Conservation (phyloP, 192 early-diverging fungal species). For the Umbelopsis isabellina region DNA sequence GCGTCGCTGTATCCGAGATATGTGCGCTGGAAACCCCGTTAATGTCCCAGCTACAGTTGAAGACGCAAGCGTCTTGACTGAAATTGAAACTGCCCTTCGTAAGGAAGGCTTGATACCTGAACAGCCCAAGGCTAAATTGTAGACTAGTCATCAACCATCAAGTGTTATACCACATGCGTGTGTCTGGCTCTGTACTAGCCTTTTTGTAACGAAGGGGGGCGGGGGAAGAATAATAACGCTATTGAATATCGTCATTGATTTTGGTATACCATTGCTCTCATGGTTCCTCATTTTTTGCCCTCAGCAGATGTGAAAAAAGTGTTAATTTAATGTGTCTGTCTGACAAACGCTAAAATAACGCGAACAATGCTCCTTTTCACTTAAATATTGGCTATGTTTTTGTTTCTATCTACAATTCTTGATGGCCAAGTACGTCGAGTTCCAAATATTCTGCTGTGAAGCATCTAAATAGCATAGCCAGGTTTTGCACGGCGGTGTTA, state of each 20-base stretch:
- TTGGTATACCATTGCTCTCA: no score
- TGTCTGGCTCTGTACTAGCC: no score
- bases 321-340: no score
- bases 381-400: background rate
- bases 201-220: no score
- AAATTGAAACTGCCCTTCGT: conserved; percentile 43
- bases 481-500: conserved; percentile 66
- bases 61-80: conserved; percentile 60
- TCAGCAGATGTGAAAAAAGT: no score
- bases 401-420: conserved; percentile 37
- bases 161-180: no score
- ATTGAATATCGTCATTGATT: no score
- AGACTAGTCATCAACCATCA: background rate
- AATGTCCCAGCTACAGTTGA: conserved; percentile 84
- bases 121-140: conserved; percentile 15
- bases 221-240: no score
- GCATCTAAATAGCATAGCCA: conserved; percentile 74
- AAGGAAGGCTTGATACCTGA: conserved; percentile 26
- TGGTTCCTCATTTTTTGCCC: no score
- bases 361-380: background rate
- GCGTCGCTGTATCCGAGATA: conserved; percentile 73
- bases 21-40: conserved; percentile 65
- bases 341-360: no score
- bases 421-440: conserved; percentile 33
- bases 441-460: conserved; percentile 73